Base-by-base conservation (phyloP, 2,329 filamentous ascomycete genomes). In the Huntiella moniliformis region DNA sequence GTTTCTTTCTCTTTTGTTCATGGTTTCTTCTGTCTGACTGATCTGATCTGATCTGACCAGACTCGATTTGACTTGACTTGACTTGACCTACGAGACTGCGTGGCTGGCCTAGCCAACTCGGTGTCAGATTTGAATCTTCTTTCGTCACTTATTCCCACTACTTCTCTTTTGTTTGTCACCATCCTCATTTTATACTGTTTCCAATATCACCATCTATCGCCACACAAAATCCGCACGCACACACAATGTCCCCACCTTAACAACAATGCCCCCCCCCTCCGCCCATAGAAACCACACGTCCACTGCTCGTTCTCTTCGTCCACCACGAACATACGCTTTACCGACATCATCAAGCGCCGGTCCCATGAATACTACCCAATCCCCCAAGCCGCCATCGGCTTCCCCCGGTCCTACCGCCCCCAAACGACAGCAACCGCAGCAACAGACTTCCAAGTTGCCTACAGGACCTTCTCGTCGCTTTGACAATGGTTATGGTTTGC, bases 211-310 rank as follows among this genome's bases (percentile, higher is more conserved):
- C 17, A 40, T 5, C 16, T 28, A 28, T 13, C n/a, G 31, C 15
- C 10, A 40, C 17, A 40, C 8, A 40, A 6, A 18, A n/a, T 13
- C 16, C 17, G n/a, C 17, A n/a, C 7, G 38, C 15, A 28, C 17
- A 40, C n/a, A 40, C 11, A 40, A 13, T n/a, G 16, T 28, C 6
- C 7, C 38, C 16, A 12, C 22, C 22, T 28, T 28, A 28, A 28
- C 22, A 28, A 28, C 37, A 17, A 46, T 46, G 45, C 38, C 45
- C 28, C 45, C 45, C 15, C 45, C 38, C 28, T 42, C 45, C 4
- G 38, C 45, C 38, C 45, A 46, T 22, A 36, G 17, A 13, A 46
- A 46, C 32, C 13, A 32, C 12, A 42, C n/a, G 8, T 46, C 45
- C 13, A 46, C 45, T 22, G 45, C 45, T 17, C 45, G 45, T 12